phyloP scores from a whole-genome alignment of 2,329 filamentous ascomycete species.

The Beauveria caledonica region DNA sequence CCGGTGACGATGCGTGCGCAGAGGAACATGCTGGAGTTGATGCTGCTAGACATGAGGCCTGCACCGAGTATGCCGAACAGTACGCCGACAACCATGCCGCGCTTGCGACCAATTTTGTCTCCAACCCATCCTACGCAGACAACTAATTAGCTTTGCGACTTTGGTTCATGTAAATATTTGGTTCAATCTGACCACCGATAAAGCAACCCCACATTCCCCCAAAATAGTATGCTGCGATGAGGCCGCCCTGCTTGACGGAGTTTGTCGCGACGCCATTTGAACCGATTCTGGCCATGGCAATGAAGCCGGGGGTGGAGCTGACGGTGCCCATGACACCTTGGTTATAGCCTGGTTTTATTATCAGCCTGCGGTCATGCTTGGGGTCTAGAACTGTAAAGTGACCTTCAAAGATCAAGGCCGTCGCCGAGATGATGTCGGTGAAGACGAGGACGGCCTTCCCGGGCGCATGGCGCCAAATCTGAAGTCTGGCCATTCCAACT shows the following conservation, averaged over 20 bases:
- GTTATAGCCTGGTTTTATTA: conserved; percentile 35
- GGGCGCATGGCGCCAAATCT: conserved; percentile 17
- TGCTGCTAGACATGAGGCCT: conserved; percentile 36
- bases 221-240: conserved; percentile 45
- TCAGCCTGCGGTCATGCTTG: neutral
- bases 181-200: conserved; percentile 26
- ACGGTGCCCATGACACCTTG: conserved; percentile 47
- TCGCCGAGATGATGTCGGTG: conserved; percentile 17
- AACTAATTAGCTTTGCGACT: neutral
- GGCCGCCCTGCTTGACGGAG: conserved; percentile 41
- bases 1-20: conserved; percentile 42
- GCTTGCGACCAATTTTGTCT: conserved; percentile 43
- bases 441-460: conserved; percentile 17
- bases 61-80: conserved; percentile 41
- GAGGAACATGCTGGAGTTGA: conserved; percentile 39
- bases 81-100: conserved; percentile 36
- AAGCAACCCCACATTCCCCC: conserved; percentile 43
- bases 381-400: neutral
- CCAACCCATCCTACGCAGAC: conserved; percentile 30
- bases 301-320: conserved; percentile 33
- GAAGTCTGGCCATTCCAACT: conserved; percentile 12
- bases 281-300: conserved; percentile 37
- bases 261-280: conserved; percentile 38
- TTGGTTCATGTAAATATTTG: neutral
- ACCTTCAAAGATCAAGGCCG: conserved; percentile 19